Conservation (phyloP, 192 early-diverging fungal genomes). For the Geranomyces michiganensis region DNA sequence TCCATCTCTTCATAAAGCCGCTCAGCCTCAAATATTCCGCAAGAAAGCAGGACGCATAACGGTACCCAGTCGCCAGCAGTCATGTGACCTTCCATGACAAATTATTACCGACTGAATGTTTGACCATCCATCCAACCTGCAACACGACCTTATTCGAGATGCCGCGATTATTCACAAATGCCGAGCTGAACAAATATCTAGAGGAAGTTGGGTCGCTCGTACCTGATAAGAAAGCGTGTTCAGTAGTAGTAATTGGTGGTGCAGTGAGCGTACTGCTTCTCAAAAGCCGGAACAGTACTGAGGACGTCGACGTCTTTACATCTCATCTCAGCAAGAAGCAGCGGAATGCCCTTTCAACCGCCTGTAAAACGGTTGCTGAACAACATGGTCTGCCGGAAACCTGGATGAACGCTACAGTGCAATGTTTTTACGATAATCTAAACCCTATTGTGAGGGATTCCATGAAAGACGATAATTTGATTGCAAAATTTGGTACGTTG, state of each 20-base stretch:
- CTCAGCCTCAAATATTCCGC: no score
- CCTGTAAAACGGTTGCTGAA: background rate
- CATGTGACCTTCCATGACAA: background rate
- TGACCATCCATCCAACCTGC: background rate
- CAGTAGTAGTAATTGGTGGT: conserved; percentile 9
- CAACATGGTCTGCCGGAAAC: background rate
- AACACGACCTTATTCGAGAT: background rate
- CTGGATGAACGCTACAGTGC: background rate
- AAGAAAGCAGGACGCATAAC: no score
- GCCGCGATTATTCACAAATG: background rate
- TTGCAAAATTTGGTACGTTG: background rate
- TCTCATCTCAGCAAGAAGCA: conserved; percentile 1
- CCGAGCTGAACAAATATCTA: conserved; percentile 7
- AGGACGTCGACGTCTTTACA: conserved; percentile 8
- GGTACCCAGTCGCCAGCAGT: no score
- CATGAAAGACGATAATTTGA: background rate
- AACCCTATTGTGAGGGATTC: background rate
- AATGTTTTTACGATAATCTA: background rate
- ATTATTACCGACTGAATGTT: background rate
- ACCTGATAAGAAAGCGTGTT: background rate
- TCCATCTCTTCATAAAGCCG: no score
- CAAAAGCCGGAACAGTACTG: background rate
- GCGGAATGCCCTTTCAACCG: background rate
- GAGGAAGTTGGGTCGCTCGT: background rate
- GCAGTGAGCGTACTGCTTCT: conserved; percentile 4